Evolutionary conservation across 1,139 yeast genomes (phyloP), one percentile per base, ranked within the genome.

Genomic region (Magnusiomyces ingens): DNA sequence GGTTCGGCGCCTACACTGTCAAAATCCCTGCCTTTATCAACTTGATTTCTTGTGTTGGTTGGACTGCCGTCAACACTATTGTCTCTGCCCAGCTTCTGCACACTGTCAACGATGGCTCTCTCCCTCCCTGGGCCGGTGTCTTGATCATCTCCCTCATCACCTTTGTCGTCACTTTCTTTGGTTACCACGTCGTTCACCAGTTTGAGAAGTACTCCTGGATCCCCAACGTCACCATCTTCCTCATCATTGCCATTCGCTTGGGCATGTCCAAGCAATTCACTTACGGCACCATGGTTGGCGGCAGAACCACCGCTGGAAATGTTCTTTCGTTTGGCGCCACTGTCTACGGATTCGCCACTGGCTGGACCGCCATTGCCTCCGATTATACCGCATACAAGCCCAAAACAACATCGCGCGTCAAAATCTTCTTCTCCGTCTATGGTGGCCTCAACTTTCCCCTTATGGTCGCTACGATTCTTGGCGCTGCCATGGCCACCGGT

Each of bases 1-100:
- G 90, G 65, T 77, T 84, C 63, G 97, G 97, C 62, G 81, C 84
- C 67, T 69, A 75, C 46, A 83, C 86, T 50, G 84, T 86, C 71
- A 79, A 95, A 67, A 75, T 90, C 55, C 86, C 90, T 65, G 84
- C 95, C 17, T 68, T 84, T 45, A 76, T 90, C 64, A 90, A 90
- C 67, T 80, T 84, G 64, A 70, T 90, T 64, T 93, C 96, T 15
- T 88, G 96, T 78, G 79, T 90, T 59, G 97, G 97, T 60, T 90
- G 97, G 97, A 90, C 95, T 70, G 88, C 95, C 17, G 94, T 89
- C 48, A 91, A 90, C 71, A 86, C 89, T 59, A 87, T 90, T 81
- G 85, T 90, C 29, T 82, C 94, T 38, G 95, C 96, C 22, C 95
- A 88, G 68, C 75, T 90, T 65, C 75, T 90, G 60, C 83, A 85